phyloP scores from a whole-genome alignment of 768 basidiomycete species.

The Phallus indusiatus region DNA sequence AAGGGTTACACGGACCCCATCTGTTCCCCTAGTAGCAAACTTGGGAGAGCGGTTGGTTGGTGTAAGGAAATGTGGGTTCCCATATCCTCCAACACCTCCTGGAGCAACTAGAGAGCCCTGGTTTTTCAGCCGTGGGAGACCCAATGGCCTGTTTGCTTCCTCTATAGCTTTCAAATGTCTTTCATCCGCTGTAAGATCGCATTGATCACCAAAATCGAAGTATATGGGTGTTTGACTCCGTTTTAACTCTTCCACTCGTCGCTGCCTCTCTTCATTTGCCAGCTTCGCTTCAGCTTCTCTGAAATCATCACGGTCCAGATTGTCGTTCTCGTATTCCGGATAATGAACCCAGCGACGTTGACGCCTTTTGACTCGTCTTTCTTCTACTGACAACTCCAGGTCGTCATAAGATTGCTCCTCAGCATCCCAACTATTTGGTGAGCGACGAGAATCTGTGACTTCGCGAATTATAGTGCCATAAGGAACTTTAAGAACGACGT shows the following conservation, averaged over 20 bases:
- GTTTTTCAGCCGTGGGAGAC: slow-evolving; percentile 41
- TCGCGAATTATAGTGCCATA: slow-evolving; percentile 85
- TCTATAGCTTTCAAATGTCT: slow-evolving; percentile 32
- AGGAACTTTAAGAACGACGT: slow-evolving; percentile 73
- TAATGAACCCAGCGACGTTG: slow-evolving; percentile 74
- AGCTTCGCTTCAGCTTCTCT: slow-evolving; percentile 57
- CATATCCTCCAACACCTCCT: slow-evolving; percentile 76
- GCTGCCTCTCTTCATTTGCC: slow-evolving; percentile 52
- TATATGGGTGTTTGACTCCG: slow-evolving; percentile 36
- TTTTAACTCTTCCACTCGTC: slow-evolving; percentile 37
- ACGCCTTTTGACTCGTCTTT: slow-evolving; percentile 50
- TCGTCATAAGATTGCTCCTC: slow-evolving; percentile 45
- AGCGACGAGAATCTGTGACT: slow-evolving; percentile 56
- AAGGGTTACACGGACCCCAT: slow-evolving; percentile 73
- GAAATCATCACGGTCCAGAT: slow-evolving; percentile 55
- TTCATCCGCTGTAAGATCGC: slow-evolving; percentile 17
- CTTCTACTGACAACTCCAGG: slow-evolving; percentile 35
- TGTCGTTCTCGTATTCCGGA: slow-evolving; percentile 53
- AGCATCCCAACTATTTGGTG: slow-evolving; percentile 62
- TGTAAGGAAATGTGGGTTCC: slow-evolving; percentile 80
- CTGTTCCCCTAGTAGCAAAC: slow-evolving; percentile 70
- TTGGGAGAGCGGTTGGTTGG: slow-evolving; percentile 70
- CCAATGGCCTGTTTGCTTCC: slow-evolving; percentile 46
- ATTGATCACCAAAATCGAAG: slow-evolving; percentile 41
- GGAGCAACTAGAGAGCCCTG: slow-evolving; percentile 43